These are phyloP conservation scores for Ceratocystis destructans DNA, from an alignment of 2,329 filamentous ascomycete genomes.

Conservation along the genomic window DNA sequence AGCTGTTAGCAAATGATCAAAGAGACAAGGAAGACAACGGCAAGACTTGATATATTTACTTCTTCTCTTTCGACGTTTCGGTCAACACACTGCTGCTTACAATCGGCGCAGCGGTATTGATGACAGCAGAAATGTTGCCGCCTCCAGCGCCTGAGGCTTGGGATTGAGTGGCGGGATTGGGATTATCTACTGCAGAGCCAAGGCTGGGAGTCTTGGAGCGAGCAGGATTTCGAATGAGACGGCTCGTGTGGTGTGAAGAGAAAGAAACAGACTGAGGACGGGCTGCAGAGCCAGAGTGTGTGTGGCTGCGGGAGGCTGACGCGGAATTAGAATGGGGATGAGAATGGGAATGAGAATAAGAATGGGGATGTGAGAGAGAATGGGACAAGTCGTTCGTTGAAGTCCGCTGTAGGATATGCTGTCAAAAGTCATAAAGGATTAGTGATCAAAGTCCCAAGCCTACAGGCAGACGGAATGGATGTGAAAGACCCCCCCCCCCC, in stretches of 20 bases:
- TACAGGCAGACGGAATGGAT: not conserved
- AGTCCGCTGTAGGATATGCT: slow-evolving; percentile 16
- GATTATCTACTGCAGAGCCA: not conserved
- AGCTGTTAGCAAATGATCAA: not conserved
- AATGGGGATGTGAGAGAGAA: not conserved
- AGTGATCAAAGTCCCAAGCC: not conserved
- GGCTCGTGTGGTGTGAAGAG: not conserved
- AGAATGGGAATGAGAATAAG: not conserved
- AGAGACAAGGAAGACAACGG: too few relatives aligned
- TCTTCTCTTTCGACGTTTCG: slow-evolving; percentile 3
- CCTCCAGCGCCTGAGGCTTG: not conserved
- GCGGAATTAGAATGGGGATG: not conserved
- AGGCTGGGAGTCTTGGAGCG: not conserved
- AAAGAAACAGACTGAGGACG: not conserved
- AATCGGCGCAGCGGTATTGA: not conserved
- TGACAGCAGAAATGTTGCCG: not conserved
- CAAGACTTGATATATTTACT: not conserved
- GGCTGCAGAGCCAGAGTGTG: not conserved
- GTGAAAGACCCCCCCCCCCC: not conserved
- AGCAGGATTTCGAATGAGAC: not conserved
- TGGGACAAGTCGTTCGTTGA: slow-evolving; percentile 10
- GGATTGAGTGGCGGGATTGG: not conserved
- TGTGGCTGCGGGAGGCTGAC: not conserved
- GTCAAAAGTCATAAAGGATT: not conserved
- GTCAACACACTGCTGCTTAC: not conserved